Evolutionary conservation across 1,284 basidiomycete genomes (phyloP).

Genomic region (Puccinia horiana): DNA sequence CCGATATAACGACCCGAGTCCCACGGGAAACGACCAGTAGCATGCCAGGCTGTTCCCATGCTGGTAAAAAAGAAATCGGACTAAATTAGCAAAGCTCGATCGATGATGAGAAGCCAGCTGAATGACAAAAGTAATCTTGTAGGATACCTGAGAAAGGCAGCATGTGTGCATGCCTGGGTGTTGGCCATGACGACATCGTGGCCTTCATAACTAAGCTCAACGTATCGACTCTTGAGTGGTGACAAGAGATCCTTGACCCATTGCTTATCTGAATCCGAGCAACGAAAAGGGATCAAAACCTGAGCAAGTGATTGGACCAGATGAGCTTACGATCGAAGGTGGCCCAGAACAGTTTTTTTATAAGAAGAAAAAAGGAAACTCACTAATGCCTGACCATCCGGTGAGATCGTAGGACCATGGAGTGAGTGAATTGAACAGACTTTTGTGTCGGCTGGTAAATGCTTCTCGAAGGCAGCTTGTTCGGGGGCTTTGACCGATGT

Average conservation of each 20-base stretch:
- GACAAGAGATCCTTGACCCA: constrained; percentile 81
- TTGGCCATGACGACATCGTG: constrained; percentile 96
- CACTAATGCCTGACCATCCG: constrained; percentile 80
- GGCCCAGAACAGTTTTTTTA: not conserved
- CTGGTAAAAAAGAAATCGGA: constrained; percentile 60
- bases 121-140: not conserved
- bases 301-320: constrained; percentile 57
- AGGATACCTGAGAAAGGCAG: constrained; percentile 80
- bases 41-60: constrained; percentile 96
- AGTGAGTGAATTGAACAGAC: constrained; percentile 93
- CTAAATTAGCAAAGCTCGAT: not conserved
- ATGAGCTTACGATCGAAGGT: not conserved
- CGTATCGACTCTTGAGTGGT: constrained; percentile 81
- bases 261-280: constrained; percentile 70
- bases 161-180: constrained; percentile 96
- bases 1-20: constrained; percentile 83
- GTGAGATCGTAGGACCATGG: constrained; percentile 87
- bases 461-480: constrained; percentile 80
- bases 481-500: constrained; percentile 97
- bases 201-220: constrained; percentile 90
- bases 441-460: constrained; percentile 80
- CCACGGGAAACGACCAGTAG: constrained; percentile 82
- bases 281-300: constrained; percentile 88
- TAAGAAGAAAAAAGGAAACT: constrained; percentile 23
- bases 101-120: not conserved